phyloP scores from a whole-genome alignment of 192 early-diverging fungal genomes.

The Coemansia sp. region DNA sequence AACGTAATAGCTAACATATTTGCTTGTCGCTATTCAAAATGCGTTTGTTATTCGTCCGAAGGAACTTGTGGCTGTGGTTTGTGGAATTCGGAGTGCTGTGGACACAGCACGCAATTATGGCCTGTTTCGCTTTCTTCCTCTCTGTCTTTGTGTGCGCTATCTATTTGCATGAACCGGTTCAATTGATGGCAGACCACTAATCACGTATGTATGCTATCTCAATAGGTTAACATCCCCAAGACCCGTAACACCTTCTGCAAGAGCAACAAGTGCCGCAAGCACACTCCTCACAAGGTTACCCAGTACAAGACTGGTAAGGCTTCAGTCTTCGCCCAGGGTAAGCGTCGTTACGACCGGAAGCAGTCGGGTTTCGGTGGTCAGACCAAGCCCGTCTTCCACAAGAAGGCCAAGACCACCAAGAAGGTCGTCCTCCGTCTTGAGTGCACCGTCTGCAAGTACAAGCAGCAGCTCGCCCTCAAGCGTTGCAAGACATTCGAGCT shows the following conservation, averaged over 20 bases:
- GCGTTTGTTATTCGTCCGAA: too few relatives aligned
- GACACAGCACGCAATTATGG: too few relatives aligned
- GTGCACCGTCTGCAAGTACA: conserved; percentile 99
- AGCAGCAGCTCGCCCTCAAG: conserved; percentile 96
- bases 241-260: conserved; percentile 99
- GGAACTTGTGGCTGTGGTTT: too few relatives aligned
- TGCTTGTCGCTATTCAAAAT: too few relatives aligned
- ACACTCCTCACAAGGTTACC: conserved; percentile 99
- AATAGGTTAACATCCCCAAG: conserved; percentile 97
- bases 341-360: conserved; percentile 97
- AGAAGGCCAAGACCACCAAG: conserved; percentile 99
- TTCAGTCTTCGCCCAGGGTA: conserved; percentile 99
- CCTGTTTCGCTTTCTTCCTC: too few relatives aligned
- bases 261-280: conserved; percentile 94
- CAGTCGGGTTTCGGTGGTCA: conserved; percentile 99
- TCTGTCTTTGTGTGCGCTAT: not conserved
- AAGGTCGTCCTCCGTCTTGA: conserved; percentile 98
- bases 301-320: conserved; percentile 99
- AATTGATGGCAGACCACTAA: not conserved
- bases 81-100: too few relatives aligned
- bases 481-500: conserved; percentile 99
- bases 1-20: too few relatives aligned
- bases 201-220: not conserved
- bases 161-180: not conserved
- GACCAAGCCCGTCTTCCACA: conserved; percentile 99